These are phyloP conservation scores for Stachybotrys echinatus DNA, from an alignment of 2,329 filamentous ascomycete genomes.

Conservation along the genomic window DNA sequence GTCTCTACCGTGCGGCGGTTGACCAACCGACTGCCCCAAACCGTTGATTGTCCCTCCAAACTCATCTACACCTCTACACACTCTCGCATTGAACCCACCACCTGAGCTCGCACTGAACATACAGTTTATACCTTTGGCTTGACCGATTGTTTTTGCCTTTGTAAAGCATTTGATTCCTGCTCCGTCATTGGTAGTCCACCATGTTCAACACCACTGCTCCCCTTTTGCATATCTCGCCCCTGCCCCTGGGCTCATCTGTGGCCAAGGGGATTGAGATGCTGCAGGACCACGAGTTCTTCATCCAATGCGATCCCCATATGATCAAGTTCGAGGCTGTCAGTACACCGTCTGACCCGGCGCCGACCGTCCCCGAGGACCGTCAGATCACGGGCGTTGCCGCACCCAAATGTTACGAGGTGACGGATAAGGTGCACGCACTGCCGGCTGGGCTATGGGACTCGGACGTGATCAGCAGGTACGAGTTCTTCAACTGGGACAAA, in stretches of 20 bases:
- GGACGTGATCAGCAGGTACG: slow-evolving; percentile 47
- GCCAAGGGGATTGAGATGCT: slow-evolving; percentile 37
- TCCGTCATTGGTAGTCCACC: neutral
- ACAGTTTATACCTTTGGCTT: too few species aligned
- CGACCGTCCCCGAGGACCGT: slow-evolving; percentile 22
- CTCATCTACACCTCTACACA: too few species aligned
- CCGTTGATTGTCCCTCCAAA: too few species aligned
- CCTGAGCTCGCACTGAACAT: too few species aligned
- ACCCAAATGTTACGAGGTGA: slow-evolving; percentile 40
- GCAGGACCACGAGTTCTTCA: slow-evolving; percentile 46
- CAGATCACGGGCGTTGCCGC: slow-evolving; percentile 15
- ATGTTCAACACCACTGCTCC: slow-evolving; percentile 39
- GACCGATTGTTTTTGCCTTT: too few species aligned
- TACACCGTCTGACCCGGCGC: slow-evolving; percentile 16
- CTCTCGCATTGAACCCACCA: too few species aligned
- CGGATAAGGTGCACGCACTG: slow-evolving; percentile 44
- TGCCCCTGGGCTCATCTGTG: slow-evolving; percentile 31
- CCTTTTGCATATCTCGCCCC: slow-evolving; percentile 34
- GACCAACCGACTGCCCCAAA: too few species aligned
- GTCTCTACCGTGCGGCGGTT: too few species aligned
- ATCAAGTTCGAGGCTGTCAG: slow-evolving; percentile 33
- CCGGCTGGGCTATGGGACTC: slow-evolving; percentile 52
- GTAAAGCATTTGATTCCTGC: neutral
- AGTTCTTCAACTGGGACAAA: slow-evolving; percentile 43
- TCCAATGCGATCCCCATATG: slow-evolving; percentile 48